These are phyloP conservation scores for Rhodotorula paludigena DNA, from an alignment of 768 basidiomycete species.

Conservation along the genomic window DNA sequence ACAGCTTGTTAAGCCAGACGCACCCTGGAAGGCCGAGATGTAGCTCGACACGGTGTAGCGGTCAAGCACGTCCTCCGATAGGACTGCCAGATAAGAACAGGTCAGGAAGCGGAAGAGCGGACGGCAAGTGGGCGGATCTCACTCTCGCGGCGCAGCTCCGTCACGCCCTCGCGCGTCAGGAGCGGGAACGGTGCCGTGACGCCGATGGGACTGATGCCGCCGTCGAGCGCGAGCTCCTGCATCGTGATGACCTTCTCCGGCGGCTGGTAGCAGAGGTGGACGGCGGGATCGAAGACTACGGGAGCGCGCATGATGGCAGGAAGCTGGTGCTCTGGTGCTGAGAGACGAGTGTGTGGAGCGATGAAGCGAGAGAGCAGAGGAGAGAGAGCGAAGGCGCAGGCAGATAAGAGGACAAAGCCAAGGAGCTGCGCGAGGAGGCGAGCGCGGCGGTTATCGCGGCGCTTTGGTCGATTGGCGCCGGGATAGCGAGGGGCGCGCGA, in stretches of 20 bases:
- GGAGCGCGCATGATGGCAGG: background rate
- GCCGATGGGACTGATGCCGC: conserved; percentile 22
- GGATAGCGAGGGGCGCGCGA: too few species aligned
- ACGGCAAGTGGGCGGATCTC: too few species aligned
- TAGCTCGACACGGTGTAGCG: conserved; percentile 1
- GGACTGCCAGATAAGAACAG: background rate
- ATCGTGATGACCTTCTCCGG: conserved; percentile 17
- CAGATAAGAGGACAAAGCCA: too few species aligned
- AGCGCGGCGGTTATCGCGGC: too few species aligned
- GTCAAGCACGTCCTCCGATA: conserved; percentile 15
- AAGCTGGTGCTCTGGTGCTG: background rate
- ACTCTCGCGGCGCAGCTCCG: conserved; percentile 22
- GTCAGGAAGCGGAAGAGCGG: background rate
- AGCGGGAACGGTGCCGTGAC: conserved; percentile 28
- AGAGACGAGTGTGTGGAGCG: too few species aligned
- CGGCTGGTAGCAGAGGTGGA: conserved; percentile 17
- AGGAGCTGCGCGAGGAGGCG: too few species aligned
- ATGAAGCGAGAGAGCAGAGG: too few species aligned
- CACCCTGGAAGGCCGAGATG: conserved; percentile 6
- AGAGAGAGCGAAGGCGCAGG: too few species aligned
- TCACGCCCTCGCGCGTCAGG: conserved; percentile 18
- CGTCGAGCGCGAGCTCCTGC: conserved; percentile 26
- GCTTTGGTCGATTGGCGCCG: too few species aligned
- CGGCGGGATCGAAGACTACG: conserved; percentile 17
- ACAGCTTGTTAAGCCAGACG: too few species aligned